phyloP scores from a whole-genome alignment of 2,329 filamentous ascomycete genomes.

The Xylaria digitata region DNA sequence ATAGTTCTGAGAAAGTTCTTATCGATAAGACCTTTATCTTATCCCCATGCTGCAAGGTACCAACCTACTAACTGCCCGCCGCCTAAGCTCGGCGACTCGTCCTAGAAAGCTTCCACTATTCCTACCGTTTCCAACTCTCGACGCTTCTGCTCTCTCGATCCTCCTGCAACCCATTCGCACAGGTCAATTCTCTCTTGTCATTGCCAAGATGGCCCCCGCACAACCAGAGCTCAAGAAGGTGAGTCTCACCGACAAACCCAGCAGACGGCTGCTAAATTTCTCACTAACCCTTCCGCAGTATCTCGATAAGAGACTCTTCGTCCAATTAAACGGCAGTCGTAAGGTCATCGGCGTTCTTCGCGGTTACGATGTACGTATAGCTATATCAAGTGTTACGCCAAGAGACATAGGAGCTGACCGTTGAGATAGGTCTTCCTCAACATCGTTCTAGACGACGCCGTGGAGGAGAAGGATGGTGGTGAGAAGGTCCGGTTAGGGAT shows the following conservation, averaged over 20 bases:
- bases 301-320: conserved; percentile 98
- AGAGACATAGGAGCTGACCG: conserved; percentile 38
- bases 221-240: conserved; percentile 99
- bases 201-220: conserved; percentile 88
- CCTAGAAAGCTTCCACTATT: conserved; percentile 26
- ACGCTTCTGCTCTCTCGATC: conserved; percentile 28
- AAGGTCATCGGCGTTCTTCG: conserved; percentile 95
- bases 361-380: conserved; percentile 86
- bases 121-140: conserved; percentile 21
- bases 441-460: conserved; percentile 95
- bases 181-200: neutral
- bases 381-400: neutral
- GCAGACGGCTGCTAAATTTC: conserved; percentile 27
- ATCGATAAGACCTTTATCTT: conserved; percentile 44
- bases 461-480: conserved; percentile 92
- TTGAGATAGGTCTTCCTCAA: conserved; percentile 88
- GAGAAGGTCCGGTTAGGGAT: conserved; percentile 93
- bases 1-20: conserved; percentile 31
- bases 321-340: conserved; percentile 96
- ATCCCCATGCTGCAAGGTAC: conserved; percentile 36
- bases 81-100: conserved; percentile 10
- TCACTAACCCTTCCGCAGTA: conserved; percentile 69
- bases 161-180: conserved; percentile 20
- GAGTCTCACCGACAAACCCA: conserved; percentile 35
- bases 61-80: conserved; percentile 8